A percentile compares a stretch with the other conserved stretches of the same genome.
Conservation (phyloP, 129 eudicot genomes). For the Calendula officinalis region DNA sequence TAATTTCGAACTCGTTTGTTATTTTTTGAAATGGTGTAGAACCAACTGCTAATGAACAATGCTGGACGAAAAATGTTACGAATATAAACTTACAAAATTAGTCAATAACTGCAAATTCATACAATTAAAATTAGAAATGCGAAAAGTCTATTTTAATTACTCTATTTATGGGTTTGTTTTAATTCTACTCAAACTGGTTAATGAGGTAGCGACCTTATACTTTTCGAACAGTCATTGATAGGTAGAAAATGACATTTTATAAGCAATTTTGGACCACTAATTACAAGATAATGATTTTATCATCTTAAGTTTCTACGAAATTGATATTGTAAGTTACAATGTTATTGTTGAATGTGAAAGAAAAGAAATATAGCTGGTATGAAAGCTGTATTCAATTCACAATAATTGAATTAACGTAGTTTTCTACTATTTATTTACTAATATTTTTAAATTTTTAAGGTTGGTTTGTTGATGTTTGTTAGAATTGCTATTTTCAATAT, state of each 20-base stretch:
- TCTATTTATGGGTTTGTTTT: not conserved
- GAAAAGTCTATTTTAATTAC: constrained; percentile 1
- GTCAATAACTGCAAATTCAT: not conserved
- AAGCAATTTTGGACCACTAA: constrained; percentile 15
- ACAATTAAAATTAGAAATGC: not conserved
- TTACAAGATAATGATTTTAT: not conserved
- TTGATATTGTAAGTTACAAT: not conserved
- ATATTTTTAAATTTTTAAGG: not conserved
- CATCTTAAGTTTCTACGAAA: not conserved
- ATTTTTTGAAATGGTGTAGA: not conserved
- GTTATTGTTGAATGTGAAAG: not conserved
- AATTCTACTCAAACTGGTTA: constrained; percentile 21
- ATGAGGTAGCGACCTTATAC: constrained; percentile 6
- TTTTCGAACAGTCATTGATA: constrained; percentile 1
- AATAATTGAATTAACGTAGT: too few relatives aligned
- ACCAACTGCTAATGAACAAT: not conserved
- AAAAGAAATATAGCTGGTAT: not conserved
- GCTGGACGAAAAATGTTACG: not conserved
- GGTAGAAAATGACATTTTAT: constrained; percentile 21
- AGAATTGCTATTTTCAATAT: constrained; percentile 6
- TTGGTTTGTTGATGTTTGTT: not conserved
- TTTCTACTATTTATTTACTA: too few relatives aligned
- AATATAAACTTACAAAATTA: not conserved
- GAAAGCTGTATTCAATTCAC: too few relatives aligned
- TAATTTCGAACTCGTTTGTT: not conserved